Base-by-base conservation (phyloP, 192 early-diverging fungal species). In the Chytriomyces sp. region DNA sequence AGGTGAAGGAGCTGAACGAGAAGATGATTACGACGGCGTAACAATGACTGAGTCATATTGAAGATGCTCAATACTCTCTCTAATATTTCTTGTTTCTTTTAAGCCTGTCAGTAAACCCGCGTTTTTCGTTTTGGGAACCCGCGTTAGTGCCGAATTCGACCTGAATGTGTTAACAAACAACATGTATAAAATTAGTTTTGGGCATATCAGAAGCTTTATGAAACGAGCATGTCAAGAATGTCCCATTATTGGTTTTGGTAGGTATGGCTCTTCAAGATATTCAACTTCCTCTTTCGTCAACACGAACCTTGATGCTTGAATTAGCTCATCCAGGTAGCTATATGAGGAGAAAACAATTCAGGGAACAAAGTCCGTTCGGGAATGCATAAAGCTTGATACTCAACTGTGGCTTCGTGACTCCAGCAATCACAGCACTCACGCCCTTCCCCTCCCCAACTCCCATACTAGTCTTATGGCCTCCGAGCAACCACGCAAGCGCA, bases 1-100 rank as follows among this genome's bases (percentile, higher is more conserved):
- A 93, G 69, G 93, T 92, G 40, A 89, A 92, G 85, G 65, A 91
- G 64, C 79, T 94, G n/a, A 86, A 90, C 75, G 66, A 84, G 70
- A 88, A 88, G 78, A 78, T 89, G 38, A 73, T 88, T 57, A 85
- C 82, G 17, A 84, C 79, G 32, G 81, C 79, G 22, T 82, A 52
- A 67, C 12, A 34, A 64, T 33, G 40, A n/a, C n/a, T n/a, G n/a
- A n/a, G n/a, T n/a, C n/a, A n/a, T n/a, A n/a, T n/a, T n/a, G n/a
- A n/a, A n/a, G n/a, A n/a, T n/a, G n/a, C n/a, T n/a, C n/a, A n/a
- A n/a, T n/a, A n/a, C n/a, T n/a, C n/a, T n/a, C n/a, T n/a, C n/a
- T n/a, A n/a, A n/a, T n/a, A n/a, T n/a, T n/a, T n/a, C n/a, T n/a
- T n/a, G n/a, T n/a, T n/a, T n/a, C n/a, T n/a, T n/a, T n/a, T n/a